Evolutionary conservation across 805 yeast genomes (phyloP), one percentile per base, ranked within the genome.

Genomic region (Sugiyamaella mastotermitis): DNA sequence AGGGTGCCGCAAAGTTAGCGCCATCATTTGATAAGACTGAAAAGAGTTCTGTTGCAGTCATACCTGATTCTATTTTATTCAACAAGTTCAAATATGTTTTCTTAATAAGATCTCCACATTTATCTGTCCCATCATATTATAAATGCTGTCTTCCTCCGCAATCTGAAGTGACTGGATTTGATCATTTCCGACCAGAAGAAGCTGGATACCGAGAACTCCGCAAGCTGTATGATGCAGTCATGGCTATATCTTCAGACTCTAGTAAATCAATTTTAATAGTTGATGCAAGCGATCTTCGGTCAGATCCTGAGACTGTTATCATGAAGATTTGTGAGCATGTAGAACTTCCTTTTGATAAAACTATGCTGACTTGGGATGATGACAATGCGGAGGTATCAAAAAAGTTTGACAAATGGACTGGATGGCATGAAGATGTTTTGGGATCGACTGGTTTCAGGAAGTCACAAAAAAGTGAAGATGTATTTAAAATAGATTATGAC

Each of bases 361-460:
- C 34, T 3, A 48, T 51, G 54, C 47, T 51, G 6, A 25, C 39
- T 3, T 51, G 55, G 55, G 49, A 40, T 8, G 45, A 29, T 23
- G 40, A 49, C 30, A 38, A 33, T 4, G 43, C 33, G 13, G 29
- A 41, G 22, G 50, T 38, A 10, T 43, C 33, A 10, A 34, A 48
- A 22, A 23, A 32, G 28, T 51, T 51, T 27, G 47, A 44, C 19
- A 50, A 50, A 35, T 51, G 55, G 55, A 42, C 39, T 21, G 55
- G 55, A 1, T 51, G 48, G 37, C 55, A 51, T 21, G 54, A 51
- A 16, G 51, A 44, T 23, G 53, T 45, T 7, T 34, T 51, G 17
- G 39, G 47, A 5, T 41, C 50, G 6, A 35, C 34, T 6, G 52
- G 55, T 3, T 50, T 51, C 42, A 20, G 32, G 18, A 19, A 25